These are phyloP conservation scores for Bipolaris victoriae DNA, from an alignment of 2,329 filamentous ascomycete species.

Conservation along the genomic window DNA sequence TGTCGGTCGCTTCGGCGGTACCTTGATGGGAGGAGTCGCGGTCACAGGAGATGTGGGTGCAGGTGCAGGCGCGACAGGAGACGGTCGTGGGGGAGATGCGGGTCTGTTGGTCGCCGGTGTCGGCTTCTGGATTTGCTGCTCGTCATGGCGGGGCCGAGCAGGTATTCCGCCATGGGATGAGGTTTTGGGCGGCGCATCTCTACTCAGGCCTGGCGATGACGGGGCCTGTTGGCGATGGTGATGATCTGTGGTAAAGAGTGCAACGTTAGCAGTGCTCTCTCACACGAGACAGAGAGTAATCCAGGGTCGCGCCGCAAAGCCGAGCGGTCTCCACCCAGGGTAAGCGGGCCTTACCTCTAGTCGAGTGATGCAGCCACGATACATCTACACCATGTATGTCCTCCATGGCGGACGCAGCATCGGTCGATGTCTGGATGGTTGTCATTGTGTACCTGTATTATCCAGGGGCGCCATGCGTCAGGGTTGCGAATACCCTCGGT, in stretches of 20 bases:
- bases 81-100: conserved; percentile 28
- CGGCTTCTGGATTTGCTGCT: conserved; percentile 24
- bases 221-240: conserved; percentile 47
- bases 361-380: conserved; percentile 86
- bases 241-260: conserved; percentile 33
- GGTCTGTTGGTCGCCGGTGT: conserved; percentile 34
- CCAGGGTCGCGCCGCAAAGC: conserved; percentile 22
- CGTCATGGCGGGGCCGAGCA: conserved; percentile 21
- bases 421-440: conserved; percentile 26
- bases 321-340: conserved; percentile 30
- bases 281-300: background rate
- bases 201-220: conserved; percentile 43
- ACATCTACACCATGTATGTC: conserved; percentile 83
- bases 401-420: conserved; percentile 65
- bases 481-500: conserved; percentile 18
- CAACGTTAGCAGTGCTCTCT: conserved; percentile 27
- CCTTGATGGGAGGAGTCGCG: conserved; percentile 33
- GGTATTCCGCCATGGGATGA: conserved; percentile 44
- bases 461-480: conserved; percentile 36
- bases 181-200: conserved; percentile 45
- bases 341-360: conserved; percentile 69
- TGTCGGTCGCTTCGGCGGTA: conserved; percentile 48
- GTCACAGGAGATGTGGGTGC: conserved; percentile 14
- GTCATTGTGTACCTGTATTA: conserved; percentile 27
- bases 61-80: conserved; percentile 24